These are phyloP conservation scores for Ustilago cynodontis DNA, from an alignment of 1,284 basidiomycete species.

Conservation along the genomic window DNA sequence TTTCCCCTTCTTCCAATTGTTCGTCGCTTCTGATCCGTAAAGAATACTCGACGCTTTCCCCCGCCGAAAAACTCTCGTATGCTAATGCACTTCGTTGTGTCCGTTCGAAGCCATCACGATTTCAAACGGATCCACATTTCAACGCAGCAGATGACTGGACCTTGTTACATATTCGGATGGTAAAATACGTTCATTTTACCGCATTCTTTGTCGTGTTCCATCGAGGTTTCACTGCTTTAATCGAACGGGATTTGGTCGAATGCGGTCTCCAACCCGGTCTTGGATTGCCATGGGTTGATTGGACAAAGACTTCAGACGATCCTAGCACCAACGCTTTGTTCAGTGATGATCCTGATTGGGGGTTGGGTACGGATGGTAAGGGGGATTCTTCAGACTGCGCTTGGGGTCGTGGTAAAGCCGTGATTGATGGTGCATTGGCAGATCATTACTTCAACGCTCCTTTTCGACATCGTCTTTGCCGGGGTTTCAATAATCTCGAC, in stretches of 20 bases:
- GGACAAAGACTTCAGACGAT: constrained; percentile 26
- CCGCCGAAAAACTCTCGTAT: constrained; percentile 22
- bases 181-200: constrained; percentile 45
- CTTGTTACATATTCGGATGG: constrained; percentile 44
- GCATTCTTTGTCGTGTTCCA: constrained; percentile 43
- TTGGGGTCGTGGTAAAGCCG: constrained; percentile 15
- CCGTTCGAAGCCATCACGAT: constrained; percentile 36
- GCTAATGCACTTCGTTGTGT: constrained; percentile 37
- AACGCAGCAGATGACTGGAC: constrained; percentile 42
- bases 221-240: constrained; percentile 24
- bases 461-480: constrained; percentile 34
- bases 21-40: constrained; percentile 19
- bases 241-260: constrained; percentile 33
- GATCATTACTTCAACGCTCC: constrained; percentile 40
- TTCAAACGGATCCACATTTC: constrained; percentile 10
- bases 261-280: constrained; percentile 32
- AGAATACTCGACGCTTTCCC: constrained; percentile 29
- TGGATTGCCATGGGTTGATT: constrained; percentile 45
- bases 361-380: constrained; percentile 29
- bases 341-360: constrained; percentile 13
- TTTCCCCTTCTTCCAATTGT: neutral
- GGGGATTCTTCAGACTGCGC: constrained; percentile 22
- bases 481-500: constrained; percentile 43
- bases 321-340: constrained; percentile 18
- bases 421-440: constrained; percentile 32